Evolutionary conservation across 139 green algal genomes (phyloP), one percentile per base, ranked within the genome.

Genomic region (Chlamydomonas sp.): DNA sequence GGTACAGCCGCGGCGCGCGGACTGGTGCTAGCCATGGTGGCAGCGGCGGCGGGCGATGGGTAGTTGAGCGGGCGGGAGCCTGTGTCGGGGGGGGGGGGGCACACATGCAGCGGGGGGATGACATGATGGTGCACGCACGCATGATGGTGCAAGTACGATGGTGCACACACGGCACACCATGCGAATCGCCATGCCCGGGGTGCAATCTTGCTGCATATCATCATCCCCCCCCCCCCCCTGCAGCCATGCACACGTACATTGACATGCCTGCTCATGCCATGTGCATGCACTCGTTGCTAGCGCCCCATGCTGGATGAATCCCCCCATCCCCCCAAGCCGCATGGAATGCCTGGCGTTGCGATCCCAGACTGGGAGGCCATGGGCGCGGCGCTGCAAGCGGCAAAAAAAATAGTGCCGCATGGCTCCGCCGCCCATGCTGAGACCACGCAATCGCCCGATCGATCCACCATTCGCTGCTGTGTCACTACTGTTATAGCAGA

Each of bases 1-100:
- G 60, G 61, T 22, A 2, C 37, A 10, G 65, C 66, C 3, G 65
- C 65, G 35, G 69, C 35, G 1, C 50, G 29, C 4, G 71, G 3
- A 35, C 5, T 76, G 3, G 28, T 58, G 5, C n/a, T 58, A 35
- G 50, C 26, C 36, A 74, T 31, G 2, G 3, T 16, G 34, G 5
- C 16, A 35, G 38, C 8, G 8, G 60, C 26, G 26, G 57, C 16
- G 47, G 16, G 29, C 28, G 10, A 50, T 6, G 4, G 4, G 8
- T 48, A 61, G 10, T n/a, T 8, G 13, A 22, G n/a, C 13, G 28
- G 57, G 54, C 24, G 24, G 29, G 6, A n/a, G 5, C 16, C 24
- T 10, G 54, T 24, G 24, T 10, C 16, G 16, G 16, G 16, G 13
- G 13, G 16, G 16, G 13, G 43, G 16, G 43, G 43, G 16, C 13